Base-by-base conservation (phyloP, 2,329 filamentous ascomycete species). In the Diaporthe sp. region DNA sequence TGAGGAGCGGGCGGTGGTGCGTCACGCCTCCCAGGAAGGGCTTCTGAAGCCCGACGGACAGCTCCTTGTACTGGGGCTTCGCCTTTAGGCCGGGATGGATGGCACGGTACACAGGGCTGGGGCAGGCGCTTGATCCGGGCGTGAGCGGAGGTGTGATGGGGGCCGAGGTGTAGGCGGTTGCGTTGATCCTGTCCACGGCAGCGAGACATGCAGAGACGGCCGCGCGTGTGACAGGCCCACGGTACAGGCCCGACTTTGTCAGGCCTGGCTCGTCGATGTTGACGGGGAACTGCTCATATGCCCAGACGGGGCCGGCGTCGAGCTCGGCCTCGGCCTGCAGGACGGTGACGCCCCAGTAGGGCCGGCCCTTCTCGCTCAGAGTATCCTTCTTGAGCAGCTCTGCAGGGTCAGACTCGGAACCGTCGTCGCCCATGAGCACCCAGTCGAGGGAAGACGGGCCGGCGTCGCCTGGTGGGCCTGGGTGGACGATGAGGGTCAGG, bases 231-330 rank as follows among this genome's bases (percentile, higher is more conserved):
- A 86, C 81, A 0, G 81, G 78, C 0, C 84, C 84, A 34, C 84
- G 81, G 73, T 86, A 86, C 4, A 86, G 78, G 37, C 81, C 83
- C 1, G 85, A 85, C 72, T 86, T 86, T 42, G 84, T 86, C 44
- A 86, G 76, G 25, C 79, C 78, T 7, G 80, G 77, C 44, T 84
- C 82, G 75, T 86, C 84, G 71, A 86, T 85, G 78, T 86, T 78
- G 73, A 86, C 78, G 8, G 80, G 77, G 76, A 86, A 86, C 74
- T 86, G 85, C 51, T 86, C 84, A 74, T 83, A 86, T 0, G 84
- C 84, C 85, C 85, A 86, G 10, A 86, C 83, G 0, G 84, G 85
- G 9, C 85, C 85, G n/a, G 83, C 84, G 70, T 86, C 85, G 72
- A 86, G 83, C 59, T 85, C 80, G 70, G 83, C 84, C 25, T 83